phyloP scores from a whole-genome alignment of 306 rosid species.

The Pterocarpus macrocarpus region DNA sequence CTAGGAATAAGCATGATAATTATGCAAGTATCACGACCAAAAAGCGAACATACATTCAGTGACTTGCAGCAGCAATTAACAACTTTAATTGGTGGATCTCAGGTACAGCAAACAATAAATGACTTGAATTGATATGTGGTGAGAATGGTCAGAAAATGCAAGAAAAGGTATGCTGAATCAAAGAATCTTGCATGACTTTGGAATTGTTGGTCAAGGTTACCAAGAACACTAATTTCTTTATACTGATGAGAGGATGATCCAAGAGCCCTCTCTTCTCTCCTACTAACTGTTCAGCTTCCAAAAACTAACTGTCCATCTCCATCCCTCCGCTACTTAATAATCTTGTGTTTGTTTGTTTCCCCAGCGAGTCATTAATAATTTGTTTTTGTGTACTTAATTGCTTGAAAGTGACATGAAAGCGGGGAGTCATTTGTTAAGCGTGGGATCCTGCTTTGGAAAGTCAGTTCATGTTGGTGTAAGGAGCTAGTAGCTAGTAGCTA shows the following conservation, averaged over 20 bases:
- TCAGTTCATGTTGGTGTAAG: slow-evolving; percentile 87
- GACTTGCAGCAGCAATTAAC: neutral
- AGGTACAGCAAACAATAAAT: no score
- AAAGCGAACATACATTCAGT: slow-evolving; percentile 19
- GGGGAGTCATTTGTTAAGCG: slow-evolving; percentile 67
- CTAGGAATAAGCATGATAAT: slow-evolving; percentile 4
- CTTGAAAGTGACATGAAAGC: slow-evolving; percentile 53
- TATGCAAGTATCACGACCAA: neutral
- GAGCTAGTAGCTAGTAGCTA: slow-evolving; percentile 99
- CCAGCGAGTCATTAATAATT: neutral
- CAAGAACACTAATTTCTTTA: no score
- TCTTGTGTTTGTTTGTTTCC: neutral
- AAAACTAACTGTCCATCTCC: no score
- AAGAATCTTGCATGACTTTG: no score
- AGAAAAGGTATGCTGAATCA: no score
- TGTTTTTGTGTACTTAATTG: neutral
- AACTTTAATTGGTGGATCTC: neutral
- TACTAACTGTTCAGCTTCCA: no score
- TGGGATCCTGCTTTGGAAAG: slow-evolving; percentile 60
- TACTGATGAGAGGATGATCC: no score
- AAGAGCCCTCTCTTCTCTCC: no score
- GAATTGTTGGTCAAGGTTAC: no score
- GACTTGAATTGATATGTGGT: neutral
- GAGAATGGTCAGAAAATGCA: no score
- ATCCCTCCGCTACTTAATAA: neutral